These are phyloP conservation scores for Lasiodiplodia hormozganensis DNA, from an alignment of 2,329 filamentous ascomycete species.

Conservation along the genomic window DNA sequence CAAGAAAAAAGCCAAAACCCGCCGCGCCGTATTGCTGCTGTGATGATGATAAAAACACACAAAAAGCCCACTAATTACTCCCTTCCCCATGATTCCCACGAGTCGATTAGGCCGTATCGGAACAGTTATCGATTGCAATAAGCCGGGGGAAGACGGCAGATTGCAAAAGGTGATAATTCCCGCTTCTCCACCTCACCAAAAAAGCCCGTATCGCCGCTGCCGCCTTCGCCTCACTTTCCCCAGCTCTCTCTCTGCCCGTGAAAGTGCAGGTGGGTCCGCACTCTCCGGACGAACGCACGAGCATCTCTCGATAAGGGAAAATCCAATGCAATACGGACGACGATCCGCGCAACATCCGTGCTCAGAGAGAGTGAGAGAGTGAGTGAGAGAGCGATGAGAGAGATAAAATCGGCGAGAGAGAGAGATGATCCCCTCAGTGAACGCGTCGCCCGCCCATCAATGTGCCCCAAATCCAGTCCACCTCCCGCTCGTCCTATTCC, in stretches of 20 bases:
- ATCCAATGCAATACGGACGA: background rate
- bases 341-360: background rate
- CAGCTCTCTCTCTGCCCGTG: background rate
- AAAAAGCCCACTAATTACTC: constrained; percentile 20
- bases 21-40: background rate
- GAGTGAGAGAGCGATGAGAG: background rate
- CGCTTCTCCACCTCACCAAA: background rate
- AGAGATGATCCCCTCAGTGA: background rate
- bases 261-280: background rate
- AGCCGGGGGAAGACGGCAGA: background rate
- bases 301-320: background rate
- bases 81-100: background rate
- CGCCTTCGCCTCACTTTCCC: background rate
- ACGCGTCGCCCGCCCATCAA: background rate
- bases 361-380: background rate
- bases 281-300: background rate
- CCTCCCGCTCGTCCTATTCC: background rate
- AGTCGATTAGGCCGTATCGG: background rate
- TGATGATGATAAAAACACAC: background rate
- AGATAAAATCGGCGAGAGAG: background rate
- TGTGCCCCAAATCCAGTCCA: background rate
- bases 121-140: background rate
- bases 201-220: background rate
- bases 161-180: background rate
- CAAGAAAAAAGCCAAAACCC: background rate